These are phyloP conservation scores for Mikania micrantha DNA, from an alignment of 129 eudicot genomes.

Conservation along the genomic window DNA sequence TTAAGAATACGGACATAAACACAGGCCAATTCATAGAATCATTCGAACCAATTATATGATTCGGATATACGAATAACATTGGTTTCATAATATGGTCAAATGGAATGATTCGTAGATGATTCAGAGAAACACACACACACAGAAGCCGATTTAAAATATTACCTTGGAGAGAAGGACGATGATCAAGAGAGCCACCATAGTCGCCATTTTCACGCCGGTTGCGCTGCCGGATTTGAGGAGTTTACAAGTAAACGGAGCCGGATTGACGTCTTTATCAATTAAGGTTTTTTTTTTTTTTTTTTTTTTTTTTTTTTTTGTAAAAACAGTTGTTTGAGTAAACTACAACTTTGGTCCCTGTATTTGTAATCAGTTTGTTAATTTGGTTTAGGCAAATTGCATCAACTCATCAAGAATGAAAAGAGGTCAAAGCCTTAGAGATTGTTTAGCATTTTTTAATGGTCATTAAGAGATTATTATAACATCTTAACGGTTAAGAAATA, in stretches of 20 bases:
- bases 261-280: neutral
- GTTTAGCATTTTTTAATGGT: too few relatives aligned
- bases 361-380: neutral
- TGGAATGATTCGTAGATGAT: neutral
- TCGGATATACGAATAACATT: neutral
- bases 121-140: neutral
- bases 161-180: conserved; percentile 30
- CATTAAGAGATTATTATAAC: too few relatives aligned
- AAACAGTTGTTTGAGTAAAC: neutral
- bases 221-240: too few relatives aligned
- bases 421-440: too few relatives aligned
- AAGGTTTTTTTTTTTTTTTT: too few relatives aligned
- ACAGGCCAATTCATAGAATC: neutral
- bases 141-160: neutral
- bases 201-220: conserved; percentile 17
- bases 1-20: neutral
- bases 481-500: too few relatives aligned
- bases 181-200: conserved; percentile 26
- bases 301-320: too few relatives aligned
- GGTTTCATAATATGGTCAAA: neutral
- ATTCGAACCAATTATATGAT: neutral
- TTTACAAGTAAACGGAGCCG: too few relatives aligned
- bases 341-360: conserved; percentile 10
- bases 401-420: too few relatives aligned
- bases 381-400: too few relatives aligned